Evolutionary conservation across 176 grass and related monocot genomes (phyloP), one percentile per base, ranked within the genome.

Genomic region (Juncus inflexus): DNA sequence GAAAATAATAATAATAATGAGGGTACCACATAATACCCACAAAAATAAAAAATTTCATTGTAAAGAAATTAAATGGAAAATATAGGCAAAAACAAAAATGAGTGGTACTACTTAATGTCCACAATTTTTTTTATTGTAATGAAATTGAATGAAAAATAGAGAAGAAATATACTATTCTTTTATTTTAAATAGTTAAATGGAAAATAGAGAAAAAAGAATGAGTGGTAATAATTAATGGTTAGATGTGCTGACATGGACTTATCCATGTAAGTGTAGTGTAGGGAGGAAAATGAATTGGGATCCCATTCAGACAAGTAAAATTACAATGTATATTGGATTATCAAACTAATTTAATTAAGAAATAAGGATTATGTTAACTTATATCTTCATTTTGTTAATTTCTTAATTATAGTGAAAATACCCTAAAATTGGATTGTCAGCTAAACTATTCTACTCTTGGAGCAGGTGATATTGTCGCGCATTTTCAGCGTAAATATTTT

Each of bases 211-310:
- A 12, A 13, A 52, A 16, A 36, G 11, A 60, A 42, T 45, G 68
- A 56, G 54, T 71, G 68, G 68, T 37, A 71, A 59, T 5, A 37
- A 50, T 47, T 4, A 14, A 56, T 12, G 6, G 37, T 58, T 43
- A 59, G 12, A 42, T 42, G 38, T 19, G 54, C 39, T 60, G 54
- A 59, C 37, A 9, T 60, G 54, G 15, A 71, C 68, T 49, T 71
- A 59, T 71, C 54, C 52, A 59, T 51, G 9, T 37, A 70, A 70
- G 42, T 51, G 9, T 37, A 70, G 55, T 57, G 66, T 70, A 70
- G 52, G 66, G 66, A 69, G 12, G 66, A 19, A 47, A 42, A 70
- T 41, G 66, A 70, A 70, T 43, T 58, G 52, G 40, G 16, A 58
- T 57, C 12, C 66, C 15, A 38, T 41, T 15, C 14, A 52, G 50